phyloP scores from a whole-genome alignment of 495 filamentous ascomycete species.

The Beverwykella pulmonaria region DNA sequence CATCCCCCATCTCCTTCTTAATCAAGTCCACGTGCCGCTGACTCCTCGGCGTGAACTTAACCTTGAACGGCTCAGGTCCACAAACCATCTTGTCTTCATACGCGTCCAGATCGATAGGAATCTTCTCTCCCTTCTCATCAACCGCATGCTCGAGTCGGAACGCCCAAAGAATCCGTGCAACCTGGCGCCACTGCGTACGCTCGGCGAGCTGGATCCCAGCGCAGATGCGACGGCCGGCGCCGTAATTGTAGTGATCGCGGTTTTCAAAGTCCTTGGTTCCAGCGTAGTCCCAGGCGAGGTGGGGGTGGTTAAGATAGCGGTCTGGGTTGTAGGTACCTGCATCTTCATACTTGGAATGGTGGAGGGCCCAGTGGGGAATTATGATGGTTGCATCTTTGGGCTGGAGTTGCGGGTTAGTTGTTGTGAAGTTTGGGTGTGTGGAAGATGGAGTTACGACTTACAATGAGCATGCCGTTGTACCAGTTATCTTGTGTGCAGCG shows the following conservation, averaged over 20 bases:
- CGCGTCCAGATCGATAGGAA: conserved; percentile 52
- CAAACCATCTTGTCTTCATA: conserved; percentile 10
- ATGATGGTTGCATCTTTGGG: conserved; percentile 45
- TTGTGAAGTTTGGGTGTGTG: no score
- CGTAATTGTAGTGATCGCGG: conserved; percentile 57
- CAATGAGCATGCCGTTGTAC: conserved; percentile 25
- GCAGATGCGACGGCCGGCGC: conserved; percentile 63
- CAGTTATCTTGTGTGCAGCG: conserved; percentile 16
- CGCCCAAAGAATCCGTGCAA: conserved; percentile 58
- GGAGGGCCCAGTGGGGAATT: conserved; percentile 46
- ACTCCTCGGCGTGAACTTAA: conserved; percentile 23
- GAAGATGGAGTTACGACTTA: not conserved
- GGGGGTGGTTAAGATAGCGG: conserved; percentile 35
- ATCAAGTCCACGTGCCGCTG: conserved; percentile 12
- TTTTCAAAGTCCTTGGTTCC: conserved; percentile 43
- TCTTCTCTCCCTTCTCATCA: conserved; percentile 47
- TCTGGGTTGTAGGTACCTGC: conserved; percentile 19
- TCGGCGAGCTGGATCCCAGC: conserved; percentile 63
- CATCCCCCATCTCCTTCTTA: conserved; percentile 9
- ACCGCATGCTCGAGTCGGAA: conserved; percentile 55
- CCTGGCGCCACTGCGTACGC: conserved; percentile 53
- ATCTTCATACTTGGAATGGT: conserved; percentile 21
- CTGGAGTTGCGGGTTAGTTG: not conserved
- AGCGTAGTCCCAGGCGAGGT: conserved; percentile 33
- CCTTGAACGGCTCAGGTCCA: conserved; percentile 16